Evolutionary conservation across 2,329 filamentous ascomycete species (phyloP), one percentile per base, ranked within the genome.

Genomic region (Akanthomyces lecanii): DNA sequence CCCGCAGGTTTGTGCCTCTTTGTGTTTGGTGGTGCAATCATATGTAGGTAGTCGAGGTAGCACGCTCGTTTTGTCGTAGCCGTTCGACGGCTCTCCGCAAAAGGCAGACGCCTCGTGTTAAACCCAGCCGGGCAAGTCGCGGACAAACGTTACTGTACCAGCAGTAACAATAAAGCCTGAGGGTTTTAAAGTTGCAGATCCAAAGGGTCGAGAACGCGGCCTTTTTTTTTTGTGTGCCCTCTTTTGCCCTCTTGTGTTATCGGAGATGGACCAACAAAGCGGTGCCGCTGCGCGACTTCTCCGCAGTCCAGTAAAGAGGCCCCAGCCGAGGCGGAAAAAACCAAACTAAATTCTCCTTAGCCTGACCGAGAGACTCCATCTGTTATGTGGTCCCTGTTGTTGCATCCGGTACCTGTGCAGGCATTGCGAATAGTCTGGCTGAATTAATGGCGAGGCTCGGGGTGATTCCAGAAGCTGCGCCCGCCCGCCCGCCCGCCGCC

Each of bases 31-130:
- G 10, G 42, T 21, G 33, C 33, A 38, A 38, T 30, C 28, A 36
- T 8, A 36, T 8, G 33, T 36, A 36, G 33, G 33, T 36, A 36
- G 33, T 36, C 10, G 2, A 11, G 33, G 2, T 36, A 11, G 33
- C 8, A 36, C 5, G 33, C 33, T 36, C 33, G 33, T 36, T 36
- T 36, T 7, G 33, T 36, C 33, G 33, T 36, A 36, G 33, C 33
- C 10, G 33, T 36, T 33, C 38, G 38, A 40, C 38, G n/a, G n/a
- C 45, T 23, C 45, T 48, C 45, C 45, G 45, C 45, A 48, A 52
- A 52, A 52, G 48, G 25, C 18, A 52, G 30, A 52, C 48, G 48
- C 48, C 48, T 52, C 48, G 48, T 30, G 48, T 52, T 52, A 52
- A 52, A 52, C 48, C 48, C 14, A 52, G 48, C 4, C 48, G 30